A percentile compares a stretch with the other conserved stretches of the same genome.
These are phyloP conservation scores for Penicillium goetzii DNA, from an alignment of 495 filamentous ascomycete species.

Conservation along the genomic window DNA sequence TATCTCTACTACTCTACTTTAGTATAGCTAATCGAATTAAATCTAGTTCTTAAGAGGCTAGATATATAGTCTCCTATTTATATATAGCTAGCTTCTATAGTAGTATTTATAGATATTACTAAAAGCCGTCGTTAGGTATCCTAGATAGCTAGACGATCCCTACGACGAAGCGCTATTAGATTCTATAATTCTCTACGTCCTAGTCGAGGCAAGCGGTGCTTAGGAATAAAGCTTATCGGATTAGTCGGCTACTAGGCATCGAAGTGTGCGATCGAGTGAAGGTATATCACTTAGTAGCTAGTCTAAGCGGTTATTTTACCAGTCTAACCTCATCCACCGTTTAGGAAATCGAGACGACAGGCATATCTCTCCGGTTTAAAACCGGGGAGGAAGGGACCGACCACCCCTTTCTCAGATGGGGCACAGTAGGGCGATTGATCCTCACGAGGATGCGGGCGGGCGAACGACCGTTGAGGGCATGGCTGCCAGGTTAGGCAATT, in stretches of 20 bases:
- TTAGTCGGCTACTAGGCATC: neutral
- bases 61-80: no score
- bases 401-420: neutral
- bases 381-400: neutral
- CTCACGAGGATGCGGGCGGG: slow-evolving; percentile 4
- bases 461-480: neutral
- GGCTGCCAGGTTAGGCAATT: neutral
- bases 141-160: neutral
- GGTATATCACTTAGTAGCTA: neutral
- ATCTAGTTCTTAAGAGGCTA: neutral
- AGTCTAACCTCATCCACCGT: neutral
- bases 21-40: neutral
- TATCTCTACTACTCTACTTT: neutral
- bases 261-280: neutral
- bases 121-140: neutral
- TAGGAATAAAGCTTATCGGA: slow-evolving; percentile 10
- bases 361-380: neutral
- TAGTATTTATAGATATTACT: neutral
- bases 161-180: slow-evolving; percentile 7
- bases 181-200: neutral
- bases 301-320: neutral
- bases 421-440: slow-evolving; percentile 8
- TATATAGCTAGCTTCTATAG: no score
- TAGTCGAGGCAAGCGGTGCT: neutral
- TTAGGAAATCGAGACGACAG: slow-evolving; percentile 17